Conservation (phyloP, 2,329 filamentous ascomycete species). For the Aspergillus persii region DNA sequence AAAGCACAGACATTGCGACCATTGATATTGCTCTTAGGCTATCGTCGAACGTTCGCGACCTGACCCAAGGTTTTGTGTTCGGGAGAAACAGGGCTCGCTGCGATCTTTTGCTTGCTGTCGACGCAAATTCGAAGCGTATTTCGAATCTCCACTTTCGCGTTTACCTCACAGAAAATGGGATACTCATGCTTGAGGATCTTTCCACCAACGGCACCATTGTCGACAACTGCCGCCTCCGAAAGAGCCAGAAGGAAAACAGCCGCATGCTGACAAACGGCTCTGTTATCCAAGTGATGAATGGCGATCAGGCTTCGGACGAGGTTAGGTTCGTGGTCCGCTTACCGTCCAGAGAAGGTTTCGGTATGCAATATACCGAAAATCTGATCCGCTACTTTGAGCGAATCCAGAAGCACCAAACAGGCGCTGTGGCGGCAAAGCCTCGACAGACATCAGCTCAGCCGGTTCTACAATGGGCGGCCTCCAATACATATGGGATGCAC, state of each 20-base stretch:
- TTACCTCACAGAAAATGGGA: constrained; percentile 79
- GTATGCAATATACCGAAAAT: constrained; percentile 66
- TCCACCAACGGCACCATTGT: constrained; percentile 96
- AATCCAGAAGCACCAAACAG: constrained; percentile 25
- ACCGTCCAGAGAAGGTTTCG: constrained; percentile 69
- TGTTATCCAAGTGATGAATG: constrained; percentile 66
- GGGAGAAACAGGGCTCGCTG: constrained; percentile 71
- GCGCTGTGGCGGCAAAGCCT: constrained; percentile 19
- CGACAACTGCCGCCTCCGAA: constrained; percentile 67
- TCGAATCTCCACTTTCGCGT: constrained; percentile 98
- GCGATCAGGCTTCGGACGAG: constrained; percentile 54
- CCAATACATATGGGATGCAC: constrained; percentile 62
- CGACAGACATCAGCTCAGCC: constrained; percentile 25
- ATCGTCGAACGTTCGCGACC: constrained; percentile 69
- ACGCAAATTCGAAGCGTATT: constrained; percentile 68
- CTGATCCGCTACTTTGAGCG: constrained; percentile 63
- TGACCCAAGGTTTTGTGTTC: constrained; percentile 75
- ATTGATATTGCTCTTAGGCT: constrained; percentile 75
- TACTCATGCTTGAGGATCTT: constrained; percentile 87
- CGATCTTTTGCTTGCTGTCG: constrained; percentile 69
- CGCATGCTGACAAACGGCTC: constrained; percentile 71
- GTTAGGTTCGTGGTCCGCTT: constrained; percentile 83
- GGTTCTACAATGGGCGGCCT: constrained; percentile 34
- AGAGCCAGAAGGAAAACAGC: constrained; percentile 46
- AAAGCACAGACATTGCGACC: constrained; percentile 32